Conservation (phyloP, 78 protist genomes). For the Acrasis kona region DNA sequence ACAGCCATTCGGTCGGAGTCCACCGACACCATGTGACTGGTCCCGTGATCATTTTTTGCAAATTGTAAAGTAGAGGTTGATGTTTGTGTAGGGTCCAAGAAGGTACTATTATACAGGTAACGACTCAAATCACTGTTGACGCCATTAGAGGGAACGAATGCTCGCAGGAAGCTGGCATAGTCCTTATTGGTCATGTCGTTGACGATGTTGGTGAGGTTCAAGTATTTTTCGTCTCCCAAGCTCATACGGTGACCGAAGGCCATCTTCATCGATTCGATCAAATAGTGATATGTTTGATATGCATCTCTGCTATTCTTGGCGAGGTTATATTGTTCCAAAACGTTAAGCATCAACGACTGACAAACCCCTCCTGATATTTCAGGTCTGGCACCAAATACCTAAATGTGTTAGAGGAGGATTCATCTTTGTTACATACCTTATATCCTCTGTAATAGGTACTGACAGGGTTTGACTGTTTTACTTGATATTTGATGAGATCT, state of each 20-base stretch:
- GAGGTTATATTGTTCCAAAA: background rate
- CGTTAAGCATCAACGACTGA: background rate
- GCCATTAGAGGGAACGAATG: too few species aligned
- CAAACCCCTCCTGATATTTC: background rate
- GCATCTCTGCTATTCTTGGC: background rate
- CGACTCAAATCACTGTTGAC: too few species aligned
- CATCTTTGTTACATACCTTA: too few species aligned
- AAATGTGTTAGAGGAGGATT: too few species aligned
- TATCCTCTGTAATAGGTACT: background rate
- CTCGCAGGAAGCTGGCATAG: too few species aligned
- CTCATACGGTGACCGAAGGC: slow-evolving; percentile 12
- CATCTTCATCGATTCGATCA: slow-evolving; percentile 15
- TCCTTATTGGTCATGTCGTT: too few species aligned
- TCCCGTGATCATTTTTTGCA: slow-evolving; percentile 4
- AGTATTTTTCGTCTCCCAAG: slow-evolving; percentile 2
- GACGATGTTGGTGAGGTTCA: too few species aligned
- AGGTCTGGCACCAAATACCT: background rate
- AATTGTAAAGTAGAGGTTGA: too few species aligned
- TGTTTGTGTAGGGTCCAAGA: too few species aligned
- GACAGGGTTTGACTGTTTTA: background rate
- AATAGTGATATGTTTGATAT: background rate
- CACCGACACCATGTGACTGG: slow-evolving; percentile 12
- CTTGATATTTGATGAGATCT: background rate
- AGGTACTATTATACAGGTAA: too few species aligned
- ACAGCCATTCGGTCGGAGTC: slow-evolving; percentile 15